Base-by-base conservation (phyloP, 768 basidiomycete species). In the Jaapia argillacea region DNA sequence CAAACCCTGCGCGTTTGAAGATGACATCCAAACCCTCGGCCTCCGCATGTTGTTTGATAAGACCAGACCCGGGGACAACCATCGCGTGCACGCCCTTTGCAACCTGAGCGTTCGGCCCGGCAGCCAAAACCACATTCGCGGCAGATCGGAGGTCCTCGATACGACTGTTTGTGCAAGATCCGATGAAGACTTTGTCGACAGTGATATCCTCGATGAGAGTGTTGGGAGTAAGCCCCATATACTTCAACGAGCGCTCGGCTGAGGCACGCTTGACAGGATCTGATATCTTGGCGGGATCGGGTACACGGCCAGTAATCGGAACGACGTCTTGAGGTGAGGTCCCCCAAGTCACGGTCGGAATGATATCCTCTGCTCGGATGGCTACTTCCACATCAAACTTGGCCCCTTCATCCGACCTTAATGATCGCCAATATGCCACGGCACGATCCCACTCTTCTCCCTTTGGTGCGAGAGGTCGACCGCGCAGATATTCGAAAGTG, bases 151-250 rank as follows among this genome's bases (percentile, higher is more conserved):
- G 58, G 53, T 81, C 78, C 58, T 79, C 78, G 53, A 81, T 79
- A 42, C 78, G 75, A 25, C 72, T 70, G 64, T 79, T 81, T 50
- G 78, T 81, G 65, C 78, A 81, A 3, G 77, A 79, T 14, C 78
- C 78, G 45, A 81, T 69, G 68, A 81, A 81, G 40, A 77, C 73
- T 58, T 79, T 81, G 67, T 79, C 76, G 47, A 81, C 62, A 53
- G 65, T 64, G 57, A 81, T 67, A 46, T 75, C 66, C 54, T 76
- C 66, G 64, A 81, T 75, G 12, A 61, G 69, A 21, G 67, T 72
- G 52, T 70, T 70, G 6, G 78, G 60, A 20, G 57, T 60, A 40
- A 81, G 70, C 43, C 74, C 77, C 78, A 79, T 79, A 64, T 81
- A 79, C 47, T 71, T 60, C 43, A 81, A 65, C 27, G 76, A 67